Conservation (phyloP, 2,329 filamentous ascomycete genomes). For the Dissoconium aciculare region DNA sequence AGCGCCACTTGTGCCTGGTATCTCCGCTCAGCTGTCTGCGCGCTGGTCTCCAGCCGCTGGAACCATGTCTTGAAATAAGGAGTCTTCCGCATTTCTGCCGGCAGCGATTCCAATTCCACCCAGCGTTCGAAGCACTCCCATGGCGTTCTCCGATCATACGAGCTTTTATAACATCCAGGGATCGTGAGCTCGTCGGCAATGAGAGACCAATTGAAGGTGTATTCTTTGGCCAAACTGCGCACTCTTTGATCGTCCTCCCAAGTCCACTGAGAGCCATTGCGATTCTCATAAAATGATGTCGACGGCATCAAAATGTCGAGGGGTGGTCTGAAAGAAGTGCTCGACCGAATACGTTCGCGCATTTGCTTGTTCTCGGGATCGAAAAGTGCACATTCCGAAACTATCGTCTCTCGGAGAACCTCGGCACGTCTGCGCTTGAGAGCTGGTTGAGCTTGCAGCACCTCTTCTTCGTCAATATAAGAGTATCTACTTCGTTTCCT, state of each 20-base stretch:
- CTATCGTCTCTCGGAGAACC: constrained; percentile 41
- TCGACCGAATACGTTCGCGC: constrained; percentile 75
- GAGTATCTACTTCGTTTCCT: constrained; percentile 70
- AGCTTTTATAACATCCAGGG: constrained; percentile 64
- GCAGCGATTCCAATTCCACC: constrained; percentile 80
- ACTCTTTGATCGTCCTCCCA: constrained; percentile 81
- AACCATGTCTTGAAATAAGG: constrained; percentile 78
- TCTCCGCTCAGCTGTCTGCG: constrained; percentile 43
- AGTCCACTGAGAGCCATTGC: constrained; percentile 82
- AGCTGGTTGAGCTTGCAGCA: constrained; percentile 22
- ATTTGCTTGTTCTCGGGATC: constrained; percentile 78
- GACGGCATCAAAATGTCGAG: constrained; percentile 84
- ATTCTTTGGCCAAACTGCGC: constrained; percentile 69
- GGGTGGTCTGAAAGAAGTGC: constrained; percentile 84
- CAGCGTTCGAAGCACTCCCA: constrained; percentile 99
- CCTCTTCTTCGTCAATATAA: constrained; percentile 53
- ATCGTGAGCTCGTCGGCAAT: constrained; percentile 68
- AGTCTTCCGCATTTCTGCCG: constrained; percentile 85
- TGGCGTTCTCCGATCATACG: constrained; percentile 75
- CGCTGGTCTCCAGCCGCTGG: constrained; percentile 46
- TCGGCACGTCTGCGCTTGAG: constrained; percentile 28
- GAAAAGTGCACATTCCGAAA: constrained; percentile 71
- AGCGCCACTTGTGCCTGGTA: constrained; percentile 41
- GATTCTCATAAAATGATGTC: constrained; percentile 76
- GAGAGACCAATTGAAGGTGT: constrained; percentile 94